Base-by-base conservation (phyloP, 495 filamentous ascomycete genomes). In the Gamarada debralockiae region DNA sequence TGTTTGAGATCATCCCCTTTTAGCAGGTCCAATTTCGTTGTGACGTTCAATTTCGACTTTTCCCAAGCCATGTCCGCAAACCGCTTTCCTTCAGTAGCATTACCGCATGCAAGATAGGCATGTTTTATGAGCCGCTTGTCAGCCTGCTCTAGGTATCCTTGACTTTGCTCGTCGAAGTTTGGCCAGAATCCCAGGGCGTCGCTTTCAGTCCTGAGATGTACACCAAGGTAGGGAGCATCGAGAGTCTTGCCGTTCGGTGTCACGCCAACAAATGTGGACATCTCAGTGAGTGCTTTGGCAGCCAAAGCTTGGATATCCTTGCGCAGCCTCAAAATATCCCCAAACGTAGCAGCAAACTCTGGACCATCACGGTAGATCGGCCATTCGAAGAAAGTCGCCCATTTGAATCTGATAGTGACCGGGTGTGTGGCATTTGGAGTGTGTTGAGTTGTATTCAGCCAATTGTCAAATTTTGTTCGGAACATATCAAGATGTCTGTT, bases 401-500 rank as follows among this genome's bases (percentile, higher is more conserved):
- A 76, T 42, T 57, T 66, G 25, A 76, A 62, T 20, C 57, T 43
- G 33, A 63, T 22, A 15, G 53, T 52, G 3, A 59, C 39, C 18
- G 56, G 56, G 4, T 14, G 13, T 20, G 31, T 36, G 2, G 13
- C 50, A 15, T 3, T 51, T 10, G 59, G 56, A 6, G 14, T 48
- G 6, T 37, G 37, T 9, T 51, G 18, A 0, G 36, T 52, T 15
- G 34, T 36, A 0, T 24, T 20, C 3, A 61, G 33, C 59, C 59
- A 61, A 1, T 36, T 13, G 20, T 58, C 50, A 23, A 58, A 55
- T 21, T 64, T 60, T 3, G 49, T 38, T 14, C 65, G 67, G 31
- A 72, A 77, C 13, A 55, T 53, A 42, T 71, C 73, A n/a, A 71
- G 65, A 57, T 77, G 69, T 39, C 70, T 62, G 47, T 75, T 73